Percentiles rank a stretch among this genome's conserved stretches.
phyloP scores from a whole-genome alignment of 2,329 filamentous ascomycete species.

The Stenocarpella maydis region DNA sequence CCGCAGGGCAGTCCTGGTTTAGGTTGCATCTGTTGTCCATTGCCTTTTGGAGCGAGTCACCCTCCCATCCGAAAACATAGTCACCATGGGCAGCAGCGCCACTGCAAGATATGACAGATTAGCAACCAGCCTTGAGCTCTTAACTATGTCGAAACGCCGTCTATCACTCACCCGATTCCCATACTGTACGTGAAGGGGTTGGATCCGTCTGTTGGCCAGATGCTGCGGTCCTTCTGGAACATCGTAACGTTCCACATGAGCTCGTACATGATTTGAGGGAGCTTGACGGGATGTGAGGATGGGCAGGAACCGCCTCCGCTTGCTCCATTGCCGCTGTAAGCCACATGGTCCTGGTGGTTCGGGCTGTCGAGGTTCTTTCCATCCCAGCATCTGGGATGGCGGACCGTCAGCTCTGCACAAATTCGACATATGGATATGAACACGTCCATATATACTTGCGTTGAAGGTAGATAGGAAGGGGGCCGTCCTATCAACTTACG shows the following conservation, averaged over 20 bases:
- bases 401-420: constrained; percentile 46
- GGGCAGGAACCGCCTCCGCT: constrained; percentile 57
- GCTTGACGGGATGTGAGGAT: constrained; percentile 53
- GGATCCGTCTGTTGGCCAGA: constrained; percentile 53
- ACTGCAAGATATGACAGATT: constrained; percentile 36
- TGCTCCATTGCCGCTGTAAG: constrained; percentile 55
- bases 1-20: constrained; percentile 53
- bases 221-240: constrained; percentile 49
- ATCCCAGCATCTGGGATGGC: constrained; percentile 25
- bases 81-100: constrained; percentile 59
- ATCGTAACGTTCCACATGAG: constrained; percentile 55
- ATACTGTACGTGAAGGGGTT: constrained; percentile 54
- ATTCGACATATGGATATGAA: constrained; percentile 32
- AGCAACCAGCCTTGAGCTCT: background rate
- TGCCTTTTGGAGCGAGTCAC: constrained; percentile 56
- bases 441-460: too few species aligned
- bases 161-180: constrained; percentile 49
- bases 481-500: constrained; percentile 36
- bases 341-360: constrained; percentile 49
- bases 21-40: constrained; percentile 58
- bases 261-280: constrained; percentile 59
- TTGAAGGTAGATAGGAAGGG: too few species aligned
- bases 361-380: constrained; percentile 36
- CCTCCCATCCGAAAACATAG: constrained; percentile 62
- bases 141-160: background rate